phyloP scores from a whole-genome alignment of 352 stramenopile genomes.

The Phytophthora vignae region DNA sequence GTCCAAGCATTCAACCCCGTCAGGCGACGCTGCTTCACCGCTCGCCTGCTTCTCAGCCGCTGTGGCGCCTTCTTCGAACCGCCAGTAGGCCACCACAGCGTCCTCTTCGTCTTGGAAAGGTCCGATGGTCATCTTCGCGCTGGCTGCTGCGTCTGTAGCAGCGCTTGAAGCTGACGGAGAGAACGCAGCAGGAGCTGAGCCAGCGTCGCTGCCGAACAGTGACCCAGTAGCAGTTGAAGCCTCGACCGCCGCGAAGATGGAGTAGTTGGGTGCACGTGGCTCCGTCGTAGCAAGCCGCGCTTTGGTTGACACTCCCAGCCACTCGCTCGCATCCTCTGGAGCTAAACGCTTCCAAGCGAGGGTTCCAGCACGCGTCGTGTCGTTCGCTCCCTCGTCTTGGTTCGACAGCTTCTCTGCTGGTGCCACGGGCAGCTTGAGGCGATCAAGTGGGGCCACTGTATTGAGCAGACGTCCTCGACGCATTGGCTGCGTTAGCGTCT shows the following conservation, averaged over 20 bases:
- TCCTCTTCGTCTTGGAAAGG: slow-evolving; percentile 89
- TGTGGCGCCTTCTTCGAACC: slow-evolving; percentile 80
- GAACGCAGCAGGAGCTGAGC: slow-evolving; percentile 5
- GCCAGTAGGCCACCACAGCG: slow-evolving; percentile 86
- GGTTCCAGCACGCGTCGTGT: slow-evolving; percentile 43
- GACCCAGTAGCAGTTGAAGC: slow-evolving; percentile 18
- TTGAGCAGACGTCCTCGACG: slow-evolving; percentile 73
- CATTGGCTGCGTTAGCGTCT: slow-evolving; percentile 62
- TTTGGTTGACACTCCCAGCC: slow-evolving; percentile 51
- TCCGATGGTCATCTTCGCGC: slow-evolving; percentile 73
- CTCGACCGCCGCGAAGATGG: slow-evolving; percentile 44
- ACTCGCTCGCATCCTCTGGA: slow-evolving; percentile 76
- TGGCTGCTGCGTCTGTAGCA: slow-evolving; percentile 23
- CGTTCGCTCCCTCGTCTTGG: slow-evolving; percentile 18
- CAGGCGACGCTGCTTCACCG: slow-evolving; percentile 11
- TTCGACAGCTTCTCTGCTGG: slow-evolving; percentile 19
- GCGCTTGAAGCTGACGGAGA: slow-evolving; percentile 13
- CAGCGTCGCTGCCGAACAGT: slow-evolving; percentile 13
- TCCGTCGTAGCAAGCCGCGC: slow-evolving; percentile 61
- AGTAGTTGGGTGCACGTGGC: slow-evolving; percentile 62
- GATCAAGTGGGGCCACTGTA: slow-evolving; percentile 57
- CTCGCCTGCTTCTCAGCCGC: slow-evolving; percentile 25
- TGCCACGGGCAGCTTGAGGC: slow-evolving; percentile 38
- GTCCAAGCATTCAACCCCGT: slow-evolving; percentile 68
- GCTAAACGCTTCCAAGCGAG: slow-evolving; percentile 74